Base-by-base conservation (phyloP, 2,329 filamentous ascomycete species). In the Calonectria fujianensis region DNA sequence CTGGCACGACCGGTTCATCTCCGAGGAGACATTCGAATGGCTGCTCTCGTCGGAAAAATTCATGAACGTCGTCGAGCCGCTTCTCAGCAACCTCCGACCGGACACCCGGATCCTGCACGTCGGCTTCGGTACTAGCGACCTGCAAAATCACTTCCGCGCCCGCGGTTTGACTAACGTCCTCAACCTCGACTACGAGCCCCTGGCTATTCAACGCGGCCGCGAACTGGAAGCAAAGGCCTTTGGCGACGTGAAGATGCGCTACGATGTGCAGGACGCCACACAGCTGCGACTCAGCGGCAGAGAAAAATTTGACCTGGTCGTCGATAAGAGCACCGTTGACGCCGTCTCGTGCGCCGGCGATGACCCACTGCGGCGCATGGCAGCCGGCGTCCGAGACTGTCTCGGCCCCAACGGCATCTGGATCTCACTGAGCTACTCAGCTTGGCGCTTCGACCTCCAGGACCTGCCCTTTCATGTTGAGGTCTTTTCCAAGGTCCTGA, bases 291-390 rank as follows among this genome's bases (percentile, higher is more conserved):
- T 80, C 16, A 52, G 39, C 37, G 7, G 37, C 14, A 52, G 52
- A 10, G 70, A 76, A 10, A 77, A 76, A 18, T 89, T 85, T 54
- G 83, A 88, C 66, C 78, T 90, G 6, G 83, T 88, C 4, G 73
- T 90, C 18, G 89, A 90, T 77, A 90, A 90, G 78, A 86, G 88
- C 80, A 89, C 88, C 0, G 86, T 80, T 5, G 89, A 90, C 57
- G 88, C 88, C 3, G 81, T 90, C 6, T 85, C 88, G 0, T 90
- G 88, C 54, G 87, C 83, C 18, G 88, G 86, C 8, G 82, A 82
- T 4, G 82, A 80, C 9, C 79, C 83, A 2, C 61, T 89, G 2
- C 74, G 82, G 32, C 76, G 80, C 1, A 89, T 90, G 87, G 83
- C 82, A 6, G 51, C 78, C 13, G 79, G 84, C 1, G 83, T 90